Base-by-base conservation (phyloP, 2,329 filamentous ascomycete genomes). In the Ascochyta clinopodiicola region DNA sequence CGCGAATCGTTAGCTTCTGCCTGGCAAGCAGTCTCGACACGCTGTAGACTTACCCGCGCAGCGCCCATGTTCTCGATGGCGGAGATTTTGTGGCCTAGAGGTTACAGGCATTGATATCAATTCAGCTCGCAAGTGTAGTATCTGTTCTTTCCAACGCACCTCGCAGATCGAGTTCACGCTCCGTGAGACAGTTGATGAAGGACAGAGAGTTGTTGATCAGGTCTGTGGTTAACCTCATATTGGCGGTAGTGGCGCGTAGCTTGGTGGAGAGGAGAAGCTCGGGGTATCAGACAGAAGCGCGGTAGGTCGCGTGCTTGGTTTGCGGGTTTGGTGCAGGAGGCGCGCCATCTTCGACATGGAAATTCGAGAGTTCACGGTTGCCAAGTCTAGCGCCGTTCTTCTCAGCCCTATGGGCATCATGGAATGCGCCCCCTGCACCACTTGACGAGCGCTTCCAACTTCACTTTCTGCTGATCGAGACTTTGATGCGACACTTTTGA, bases 161-260 rank as follows among this genome's bases (percentile, higher is more conserved):
- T 96, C 95, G 88, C 72, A 99, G 91, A 84, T 98, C 93, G 78
- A 99, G 87, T 86, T 99, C 95, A 79, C 95, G 92, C 85, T 99
- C 95, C 82, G 95, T 96, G 78, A 99, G 86, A 77, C 94, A 93
- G 81, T 98, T 99, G 80, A 98, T 90, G 84, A 97, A 99, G 77
- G 94, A 97, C 68, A 96, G 89, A 75, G 95, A 96, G 78, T 87
- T 88, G 79, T 92, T 87, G 81, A 99, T 96, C 73, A 98, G 88
- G 78, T 98, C 95, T 68, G 91, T 88, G 62, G 94, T 97, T 81
- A 99, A 88, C 84, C 94, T 89, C 95, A 99, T 98, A 43, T 62
- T 81, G 74, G 70, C 67, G 57, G 49, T 57, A 31, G 48, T 24
- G 21, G 9, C 25, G 35, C 22, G n/a, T 45, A 15, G 9, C 9